Base-by-base conservation (phyloP, 139 green algal genomes). In the Chlamydomonas applanata region DNA sequence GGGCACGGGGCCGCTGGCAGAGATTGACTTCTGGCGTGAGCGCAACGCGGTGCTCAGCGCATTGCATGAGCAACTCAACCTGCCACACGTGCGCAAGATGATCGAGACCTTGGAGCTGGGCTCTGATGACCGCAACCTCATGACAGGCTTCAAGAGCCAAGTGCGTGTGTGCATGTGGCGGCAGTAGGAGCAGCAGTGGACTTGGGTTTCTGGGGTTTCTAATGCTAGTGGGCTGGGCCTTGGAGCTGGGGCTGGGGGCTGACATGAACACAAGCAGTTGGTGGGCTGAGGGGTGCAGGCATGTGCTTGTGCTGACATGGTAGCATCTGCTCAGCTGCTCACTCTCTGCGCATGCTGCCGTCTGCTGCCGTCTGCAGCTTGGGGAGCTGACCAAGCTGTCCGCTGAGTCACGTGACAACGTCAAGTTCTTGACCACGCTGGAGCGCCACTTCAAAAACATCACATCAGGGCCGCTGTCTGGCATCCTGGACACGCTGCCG, bases 371-470 rank as follows among this genome's bases (percentile, higher is more conserved):
- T n/a, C n/a, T n/a, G 60, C 81, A 91, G 83, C 71, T 91, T 36
- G 74, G 64, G 44, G 90, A 95, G 78, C 85, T 96, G 60, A 89
- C 78, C 4, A 93, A 93, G 78, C 75, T 94, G 40, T 82, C 83
- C 29, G 71, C 87, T 1, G 93, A 97, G 77, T 85, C 92, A 3
- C 82, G 90, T 16, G 94, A 97, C 84, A 98, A 98, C 63, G 85
- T 96, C 57, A 97, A 97, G 85, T 97, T 98, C 75, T 81, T 98
- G 3, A 88, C 86, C 60, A 97, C 93, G 0, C 77, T 98, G 33
- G 94, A 98, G 81, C 86, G 93, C 5, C 94, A 98, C 85, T 96
- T 98, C 78, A 89, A 92, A 14, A 86, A 81, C 57, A 83, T 97
- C 22, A 80, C 77, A 16, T 76, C 46, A 34, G 89, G 89, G 0